Percentiles rank a stretch among this genome's conserved stretches.
These are phyloP conservation scores for Colletotrichum sp. DNA, from an alignment of 2,329 filamentous ascomycete species.

Conservation along the genomic window DNA sequence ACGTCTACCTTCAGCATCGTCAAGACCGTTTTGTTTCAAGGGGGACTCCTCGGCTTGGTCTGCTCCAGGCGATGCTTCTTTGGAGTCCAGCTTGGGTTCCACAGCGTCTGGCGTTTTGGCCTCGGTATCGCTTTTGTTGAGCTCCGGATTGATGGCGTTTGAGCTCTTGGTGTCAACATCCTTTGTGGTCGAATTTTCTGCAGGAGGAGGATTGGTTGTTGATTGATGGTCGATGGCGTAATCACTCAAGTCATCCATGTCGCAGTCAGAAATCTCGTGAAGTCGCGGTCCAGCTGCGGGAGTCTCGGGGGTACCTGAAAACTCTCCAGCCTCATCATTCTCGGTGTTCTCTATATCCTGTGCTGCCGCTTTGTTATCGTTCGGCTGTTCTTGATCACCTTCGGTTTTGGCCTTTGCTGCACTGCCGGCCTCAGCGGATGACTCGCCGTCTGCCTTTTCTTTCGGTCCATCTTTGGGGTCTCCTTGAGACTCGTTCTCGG, in stretches of 20 bases:
- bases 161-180: neutral
- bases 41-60: neutral
- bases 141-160: neutral
- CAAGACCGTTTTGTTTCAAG: neutral
- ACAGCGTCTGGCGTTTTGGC: neutral
- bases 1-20: neutral
- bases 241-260: neutral
- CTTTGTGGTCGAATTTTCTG: neutral
- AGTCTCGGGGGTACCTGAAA: neutral
- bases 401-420: neutral
- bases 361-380: neutral
- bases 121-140: neutral
- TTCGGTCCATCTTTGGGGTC: neutral
- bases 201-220: neutral
- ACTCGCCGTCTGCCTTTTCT: neutral
- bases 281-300: neutral
- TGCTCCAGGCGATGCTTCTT: neutral
- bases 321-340: neutral
- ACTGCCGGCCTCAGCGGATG: neutral
- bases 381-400: neutral
- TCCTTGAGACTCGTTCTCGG: neutral
- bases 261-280: neutral
- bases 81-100: neutral
- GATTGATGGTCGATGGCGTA: neutral
- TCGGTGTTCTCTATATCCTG: neutral